A percentile compares a stretch with the other conserved stretches of the same genome.
phyloP scores from a whole-genome alignment of 176 grass and related monocot genomes.

The Phoenix roebelenii region DNA sequence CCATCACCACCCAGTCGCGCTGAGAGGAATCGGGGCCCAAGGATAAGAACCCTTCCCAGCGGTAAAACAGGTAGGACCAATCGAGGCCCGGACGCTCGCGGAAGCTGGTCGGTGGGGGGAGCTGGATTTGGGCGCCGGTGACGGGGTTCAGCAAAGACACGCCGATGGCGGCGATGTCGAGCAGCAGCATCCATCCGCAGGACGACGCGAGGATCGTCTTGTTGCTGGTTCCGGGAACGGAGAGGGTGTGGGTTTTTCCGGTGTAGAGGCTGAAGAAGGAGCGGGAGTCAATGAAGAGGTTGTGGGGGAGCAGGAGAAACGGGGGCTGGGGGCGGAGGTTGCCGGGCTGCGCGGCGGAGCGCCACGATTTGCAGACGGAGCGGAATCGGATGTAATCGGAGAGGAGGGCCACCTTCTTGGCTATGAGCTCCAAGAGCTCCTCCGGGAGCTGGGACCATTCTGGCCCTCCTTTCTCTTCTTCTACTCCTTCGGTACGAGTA shows the following conservation, averaged over 20 bases:
- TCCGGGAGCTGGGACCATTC: too few relatives aligned
- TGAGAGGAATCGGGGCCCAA: too few relatives aligned
- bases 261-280: neutral
- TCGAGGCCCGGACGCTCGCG: too few relatives aligned
- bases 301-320: neutral
- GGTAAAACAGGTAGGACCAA: too few relatives aligned
- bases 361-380: neutral
- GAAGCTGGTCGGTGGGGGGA: neutral
- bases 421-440: too few relatives aligned
- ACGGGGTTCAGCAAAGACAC: neutral
- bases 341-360: neutral
- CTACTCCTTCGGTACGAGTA: too few relatives aligned
- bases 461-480: too few relatives aligned
- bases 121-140: neutral
- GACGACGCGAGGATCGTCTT: neutral
- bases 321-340: neutral
- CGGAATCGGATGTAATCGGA: constrained; percentile 2
- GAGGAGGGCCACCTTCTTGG: neutral
- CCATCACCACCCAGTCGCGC: too few relatives aligned
- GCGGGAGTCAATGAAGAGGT: too few relatives aligned
- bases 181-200: neutral
- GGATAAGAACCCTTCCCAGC: too few relatives aligned
- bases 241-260: neutral
- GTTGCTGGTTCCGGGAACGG: too few relatives aligned
- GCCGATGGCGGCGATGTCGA: neutral